These are phyloP conservation scores for Phytopythium chamaehyphon DNA, from an alignment of 352 stramenopile species.

Conservation along the genomic window DNA sequence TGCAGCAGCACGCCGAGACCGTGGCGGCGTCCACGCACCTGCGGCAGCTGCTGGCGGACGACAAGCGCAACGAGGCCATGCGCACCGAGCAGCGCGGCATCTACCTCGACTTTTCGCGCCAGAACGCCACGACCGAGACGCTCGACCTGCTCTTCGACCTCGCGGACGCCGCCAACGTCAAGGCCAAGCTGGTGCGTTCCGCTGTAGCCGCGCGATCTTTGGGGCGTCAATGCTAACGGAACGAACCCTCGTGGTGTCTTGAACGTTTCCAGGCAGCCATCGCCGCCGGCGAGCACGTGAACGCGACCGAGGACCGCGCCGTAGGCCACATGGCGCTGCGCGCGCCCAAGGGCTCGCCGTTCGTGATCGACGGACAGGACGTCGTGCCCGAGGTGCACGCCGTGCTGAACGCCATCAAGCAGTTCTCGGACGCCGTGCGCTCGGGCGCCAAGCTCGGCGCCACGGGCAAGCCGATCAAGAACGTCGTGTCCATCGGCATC, in stretches of 20 bases:
- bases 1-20: conserved; percentile 64
- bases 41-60: conserved; percentile 87
- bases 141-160: conserved; percentile 92
- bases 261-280: conserved; percentile 89
- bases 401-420: conserved; percentile 93
- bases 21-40: conserved; percentile 88
- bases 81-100: conserved; percentile 91
- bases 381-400: conserved; percentile 95
- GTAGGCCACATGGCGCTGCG: conserved; percentile 97
- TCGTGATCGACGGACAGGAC: conserved; percentile 94
- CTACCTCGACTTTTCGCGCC: conserved; percentile 93
- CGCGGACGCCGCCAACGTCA: conserved; percentile 84
- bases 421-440: conserved; percentile 91
- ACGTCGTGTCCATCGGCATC: conserved; percentile 97
- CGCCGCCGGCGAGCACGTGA: conserved; percentile 92
- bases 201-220: background rate
- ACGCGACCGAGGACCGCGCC: conserved; percentile 94
- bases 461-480: conserved; percentile 94
- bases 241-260: too few relatives aligned
- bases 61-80: conserved; percentile 86
- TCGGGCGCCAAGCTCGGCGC: conserved; percentile 81
- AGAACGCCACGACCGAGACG: conserved; percentile 88
- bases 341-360: conserved; percentile 68
- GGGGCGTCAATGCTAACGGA: too few relatives aligned
- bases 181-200: conserved; percentile 51